Conservation (phyloP, 768 basidiomycete species). For the Suillus luteus region DNA sequence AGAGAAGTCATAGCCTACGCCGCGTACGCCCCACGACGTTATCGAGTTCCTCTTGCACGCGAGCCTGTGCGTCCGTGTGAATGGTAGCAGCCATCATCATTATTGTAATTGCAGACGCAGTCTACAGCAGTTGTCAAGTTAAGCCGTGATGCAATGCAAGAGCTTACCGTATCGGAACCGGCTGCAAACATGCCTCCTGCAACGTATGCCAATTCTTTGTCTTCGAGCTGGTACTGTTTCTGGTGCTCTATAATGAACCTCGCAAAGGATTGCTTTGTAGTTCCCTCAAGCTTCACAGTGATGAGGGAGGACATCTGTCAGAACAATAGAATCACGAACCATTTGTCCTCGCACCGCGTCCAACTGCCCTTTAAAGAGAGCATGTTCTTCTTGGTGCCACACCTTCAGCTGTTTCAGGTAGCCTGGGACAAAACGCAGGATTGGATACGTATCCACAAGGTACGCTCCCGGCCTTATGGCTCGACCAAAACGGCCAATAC, state of each 20-base stretch:
- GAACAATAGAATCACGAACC: constrained; percentile 20
- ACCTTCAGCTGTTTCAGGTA: constrained; percentile 52
- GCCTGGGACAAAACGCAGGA: constrained; percentile 26
- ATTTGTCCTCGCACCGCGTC: constrained; percentile 30
- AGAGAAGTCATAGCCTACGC: constrained; percentile 15
- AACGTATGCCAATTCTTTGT: constrained; percentile 41
- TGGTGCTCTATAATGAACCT: constrained; percentile 41
- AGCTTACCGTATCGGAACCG: constrained; percentile 41
- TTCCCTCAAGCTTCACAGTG: constrained; percentile 24
- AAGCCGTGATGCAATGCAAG: neutral
- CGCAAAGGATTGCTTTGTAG: constrained; percentile 34
- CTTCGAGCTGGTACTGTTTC: constrained; percentile 30
- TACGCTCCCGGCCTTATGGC: constrained; percentile 28
- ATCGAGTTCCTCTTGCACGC: constrained; percentile 56
- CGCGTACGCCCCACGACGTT: constrained; percentile 44
- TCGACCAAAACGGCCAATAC: constrained; percentile 28
- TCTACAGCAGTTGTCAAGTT: constrained; percentile 20
- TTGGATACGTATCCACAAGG: constrained; percentile 30
- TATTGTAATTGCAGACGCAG: constrained; percentile 51
- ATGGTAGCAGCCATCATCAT: constrained; percentile 56
- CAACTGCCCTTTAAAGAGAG: constrained; percentile 34
- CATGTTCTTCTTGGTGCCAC: constrained; percentile 49
- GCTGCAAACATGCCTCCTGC: constrained; percentile 47
- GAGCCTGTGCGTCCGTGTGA: constrained; percentile 50
- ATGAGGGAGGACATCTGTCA: neutral